Base-by-base conservation (phyloP, 495 filamentous ascomycete genomes). In the Penicillium chermesinum region DNA sequence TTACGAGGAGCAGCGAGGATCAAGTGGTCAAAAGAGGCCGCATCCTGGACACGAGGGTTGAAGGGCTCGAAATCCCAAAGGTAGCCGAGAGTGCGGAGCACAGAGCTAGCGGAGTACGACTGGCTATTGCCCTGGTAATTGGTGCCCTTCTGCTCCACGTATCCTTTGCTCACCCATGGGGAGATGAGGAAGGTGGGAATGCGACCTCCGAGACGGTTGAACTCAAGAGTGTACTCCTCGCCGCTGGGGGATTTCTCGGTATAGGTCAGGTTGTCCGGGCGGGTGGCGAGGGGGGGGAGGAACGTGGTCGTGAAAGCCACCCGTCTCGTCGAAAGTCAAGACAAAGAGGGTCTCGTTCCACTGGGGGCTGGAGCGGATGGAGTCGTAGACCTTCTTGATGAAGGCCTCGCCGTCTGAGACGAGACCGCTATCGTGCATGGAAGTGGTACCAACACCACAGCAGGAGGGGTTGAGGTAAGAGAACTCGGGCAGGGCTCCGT, bases 291-390 rank as follows among this genome's bases (percentile, higher is more conserved):
- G 2, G 74, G n/a, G 74, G 1, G 74, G 63, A 6, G 71, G 65
- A 19, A 77, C 69, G 50, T 77, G 74, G 56, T 77, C 74, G 43
- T 66, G 65, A 68, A 76, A 77, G 19, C 72, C 74, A 30, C 74
- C 73, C 20, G 63, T 69, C 59, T 77, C 74, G 53, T 77, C 74
- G 41, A 73, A 77, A 49, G 71, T 77, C n/a, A 77, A 55, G 42
- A 77, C 59, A 41, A 77, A 67, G 22, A 77, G 65, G 2, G 74
- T 72, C 22, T 69, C 48, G 1, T 73, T 46, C 74, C 74, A 77
- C 40, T 75, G 70, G 0, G 71, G 74, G 14, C 64, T 55, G 21
- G 57, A 41, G 45, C 74, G 74, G 20, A 77, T 51, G 20, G 74
- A 66, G 19, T 76, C 73, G 53, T 79, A 77, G 47, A 79, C 70